Base-by-base conservation (phyloP, 345 rosid species). In the Populus deltoides region DNA sequence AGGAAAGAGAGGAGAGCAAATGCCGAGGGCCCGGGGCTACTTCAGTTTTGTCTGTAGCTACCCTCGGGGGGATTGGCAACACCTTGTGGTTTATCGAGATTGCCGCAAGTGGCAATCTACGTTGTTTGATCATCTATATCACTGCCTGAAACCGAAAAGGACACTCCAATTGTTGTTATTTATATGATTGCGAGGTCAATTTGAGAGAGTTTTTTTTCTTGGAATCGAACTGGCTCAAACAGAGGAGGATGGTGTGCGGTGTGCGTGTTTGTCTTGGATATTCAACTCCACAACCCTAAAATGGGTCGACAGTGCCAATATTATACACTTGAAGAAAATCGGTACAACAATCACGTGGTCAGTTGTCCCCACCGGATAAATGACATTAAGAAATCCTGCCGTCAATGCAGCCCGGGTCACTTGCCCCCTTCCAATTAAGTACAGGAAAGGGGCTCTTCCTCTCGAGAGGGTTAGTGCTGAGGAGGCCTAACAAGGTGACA, bases 311-410 rank as follows among this genome's bases (percentile, higher is more conserved):
- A 65, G 75, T 29, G 62, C 16, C 43, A 16, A 17, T 74, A 47
- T 10, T 74, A 47, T 10, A 41, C 12, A 41, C 12, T 57, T 57
- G 12, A 77, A 51, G 75, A 47, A 81, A 63, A 77, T 24, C 75
- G 82, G 47, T 51, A 59, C 65, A 75, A 67, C 5, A 15, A 24
- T 49, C 80, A 79, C 77, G 86, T 78, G 81, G 77, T 57, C 68
- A 53, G 0, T 49, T 75, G 86, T 72, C 82, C 85, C 78, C 66
- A 66, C 72, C 6, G 66, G 27, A 33, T 17, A n/a, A 25, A 16
- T 33, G 31, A 6, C 10, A 7, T 31, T 31, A 71, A 47, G 41
- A 53, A 38, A 38, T 38, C 36, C 27, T 12, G 2, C 18, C n/a
- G n/a, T 4, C 36, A 15, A 61, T 5, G 16, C 41, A 20, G 43